Percentiles rank a stretch among this genome's conserved stretches.
phyloP scores from a whole-genome alignment of 1,284 basidiomycete genomes.

The Puccinia novopanici region DNA sequence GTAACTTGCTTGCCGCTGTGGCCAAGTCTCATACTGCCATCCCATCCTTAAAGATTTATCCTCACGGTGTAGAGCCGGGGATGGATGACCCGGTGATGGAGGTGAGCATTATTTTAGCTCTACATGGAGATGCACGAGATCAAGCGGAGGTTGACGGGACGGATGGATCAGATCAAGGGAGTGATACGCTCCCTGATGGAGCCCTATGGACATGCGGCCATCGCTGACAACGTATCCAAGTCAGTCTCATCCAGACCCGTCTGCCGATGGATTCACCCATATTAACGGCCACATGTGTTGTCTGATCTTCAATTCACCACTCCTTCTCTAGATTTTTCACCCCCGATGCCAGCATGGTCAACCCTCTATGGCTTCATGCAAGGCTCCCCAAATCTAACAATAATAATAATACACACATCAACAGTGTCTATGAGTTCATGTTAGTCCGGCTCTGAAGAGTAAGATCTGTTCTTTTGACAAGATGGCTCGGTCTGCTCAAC shows the following conservation, averaged over 20 bases:
- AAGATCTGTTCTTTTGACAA: no score
- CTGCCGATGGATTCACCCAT: no score
- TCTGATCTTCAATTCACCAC: not conserved
- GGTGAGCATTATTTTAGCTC: not conserved
- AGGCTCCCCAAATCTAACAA: conserved; percentile 13
- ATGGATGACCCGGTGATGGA: conserved; percentile 18
- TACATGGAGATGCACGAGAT: not conserved
- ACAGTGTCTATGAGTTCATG: conserved; percentile 21
- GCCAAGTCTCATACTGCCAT: no score
- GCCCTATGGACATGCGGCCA: conserved; percentile 9
- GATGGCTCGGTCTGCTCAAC: no score
- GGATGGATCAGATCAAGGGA: not conserved
- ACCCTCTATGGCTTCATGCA: not conserved
- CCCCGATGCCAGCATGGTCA: conserved; percentile 1
- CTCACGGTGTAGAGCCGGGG: not conserved
- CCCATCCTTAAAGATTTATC: no score
- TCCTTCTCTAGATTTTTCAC: conserved; percentile 2
- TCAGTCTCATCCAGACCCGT: not conserved
- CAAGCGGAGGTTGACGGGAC: no score
- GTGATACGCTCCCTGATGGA: conserved; percentile 10
- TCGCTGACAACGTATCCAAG: conserved; percentile 17
- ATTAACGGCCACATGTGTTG: no score
- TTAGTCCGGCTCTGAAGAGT: not conserved
- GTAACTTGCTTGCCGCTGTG: no score
- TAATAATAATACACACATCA: conserved; percentile 15